Conservation (phyloP, 2,329 filamentous ascomycete species). For the Alternaria arbusti region DNA sequence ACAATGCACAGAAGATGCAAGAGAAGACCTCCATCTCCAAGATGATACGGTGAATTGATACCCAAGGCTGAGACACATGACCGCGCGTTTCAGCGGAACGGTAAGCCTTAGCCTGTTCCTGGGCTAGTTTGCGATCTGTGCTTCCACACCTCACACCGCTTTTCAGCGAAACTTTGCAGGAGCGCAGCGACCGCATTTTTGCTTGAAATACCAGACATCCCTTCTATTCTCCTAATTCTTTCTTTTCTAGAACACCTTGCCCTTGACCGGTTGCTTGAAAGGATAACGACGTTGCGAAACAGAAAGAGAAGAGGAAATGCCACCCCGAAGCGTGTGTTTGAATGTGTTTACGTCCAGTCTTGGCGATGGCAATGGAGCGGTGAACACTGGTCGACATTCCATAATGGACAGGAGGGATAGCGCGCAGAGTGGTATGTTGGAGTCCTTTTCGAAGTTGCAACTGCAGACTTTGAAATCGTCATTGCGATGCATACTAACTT, state of each 20-base stretch:
- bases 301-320: conserved; percentile 34
- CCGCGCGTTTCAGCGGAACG: conserved; percentile 32
- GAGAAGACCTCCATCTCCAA: neutral
- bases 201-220: conserved; percentile 31
- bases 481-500: conserved; percentile 11
- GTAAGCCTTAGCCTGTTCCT: conserved; percentile 39
- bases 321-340: conserved; percentile 45
- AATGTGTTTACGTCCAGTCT: conserved; percentile 46
- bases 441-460: neutral
- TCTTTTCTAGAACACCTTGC: conserved; percentile 11
- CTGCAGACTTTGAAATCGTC: neutral
- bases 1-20: neutral
- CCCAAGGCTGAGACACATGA: conserved; percentile 41
- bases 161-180: conserved; percentile 37
- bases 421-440: conserved; percentile 34
- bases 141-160: conserved; percentile 47
- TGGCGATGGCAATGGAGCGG: conserved; percentile 35
- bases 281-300: conserved; percentile 10
- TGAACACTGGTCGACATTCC: conserved; percentile 32
- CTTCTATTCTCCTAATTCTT: conserved; percentile 13
- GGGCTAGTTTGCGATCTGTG: conserved; percentile 41
- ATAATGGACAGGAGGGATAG: conserved; percentile 36
- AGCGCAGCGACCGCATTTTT: conserved; percentile 25
- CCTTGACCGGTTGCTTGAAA: conserved; percentile 12
- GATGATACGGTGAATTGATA: conserved; percentile 4